Base-by-base conservation (phyloP, 2,329 filamentous ascomycete species). In the Xylaria sp. region DNA sequence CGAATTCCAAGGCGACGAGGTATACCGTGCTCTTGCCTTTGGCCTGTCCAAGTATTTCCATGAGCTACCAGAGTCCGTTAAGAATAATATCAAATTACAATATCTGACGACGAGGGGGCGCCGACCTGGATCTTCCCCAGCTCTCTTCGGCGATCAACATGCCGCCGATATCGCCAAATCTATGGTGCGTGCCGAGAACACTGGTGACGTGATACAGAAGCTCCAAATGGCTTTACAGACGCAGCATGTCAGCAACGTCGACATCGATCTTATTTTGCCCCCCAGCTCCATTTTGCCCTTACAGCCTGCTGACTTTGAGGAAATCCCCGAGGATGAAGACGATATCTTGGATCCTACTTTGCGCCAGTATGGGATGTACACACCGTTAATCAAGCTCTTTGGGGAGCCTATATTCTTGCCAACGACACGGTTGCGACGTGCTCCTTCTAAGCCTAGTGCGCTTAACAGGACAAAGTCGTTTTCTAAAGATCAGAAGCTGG, bases 1-100 rank as follows among this genome's bases (percentile, higher is more conserved):
- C 78, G 95, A 98, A 79, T 94, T 94, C 81, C 96, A 98, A 83
- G 95, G 95, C 76, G 95, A 98, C 79, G 95, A 98, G 81, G 86
- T 97, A 72, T 97, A 92, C 81, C 91, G 96, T 55, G 96, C 92
- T 20, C 86, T 99, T 65, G 96, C 95, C 57, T 97, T 98, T 80
- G 94, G 93, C 66, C 86, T 99, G 74, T 92, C 91, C 84, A 98
- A 97, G 80, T 99, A 98, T 85, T 98, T 98, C 79, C 88, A 89
- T 70, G 95, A 98, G 81, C 86, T 99, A 62, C 90, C 94, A 25
- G 88, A 92, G 64, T 84, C 87, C 46, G 91, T 94, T 78, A 97
- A 94, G 84, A 86, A 85, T 75, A 86, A 89, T 69, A 86, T 97
- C 79, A 89, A 86, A 73, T 86, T 85, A 74, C 81, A 84, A 46